Evolutionary conservation across 169 alveolate genomes (phyloP), one percentile per base, ranked within the genome.

Genomic region (Eimeria falciformis): DNA sequence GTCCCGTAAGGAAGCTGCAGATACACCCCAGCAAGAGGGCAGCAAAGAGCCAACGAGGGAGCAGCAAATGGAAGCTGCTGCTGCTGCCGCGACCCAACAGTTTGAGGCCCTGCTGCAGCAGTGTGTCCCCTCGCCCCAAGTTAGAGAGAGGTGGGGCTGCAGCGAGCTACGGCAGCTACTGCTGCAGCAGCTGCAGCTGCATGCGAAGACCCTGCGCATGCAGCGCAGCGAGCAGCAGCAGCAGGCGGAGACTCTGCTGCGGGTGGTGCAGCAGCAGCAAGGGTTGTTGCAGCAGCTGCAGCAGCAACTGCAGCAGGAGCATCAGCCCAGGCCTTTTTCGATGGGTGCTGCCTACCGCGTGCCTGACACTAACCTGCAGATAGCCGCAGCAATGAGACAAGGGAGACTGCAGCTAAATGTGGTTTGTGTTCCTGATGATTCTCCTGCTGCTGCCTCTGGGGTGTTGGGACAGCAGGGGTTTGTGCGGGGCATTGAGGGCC

Each of bases 291-390:
- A 87, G 77, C 92, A 87, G 78, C 84, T 50, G 73, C 92, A 69
- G 73, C 92, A 87, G 75, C 75, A 69, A 55, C 69, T 87, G 84
- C 92, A 69, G 86, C 92, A 69, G 73, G 47, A 45, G 27, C 83
- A 85, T 7, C 83, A 68, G 55, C 85, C 85, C 1, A 23, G 79
- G 56, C 84, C 92, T 7, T 12, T 85, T 9, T 85, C 92, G 18
- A 27, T 85, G 40, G 92, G 92, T 5, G 92, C 92, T 2, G 92
- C 92, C 75, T 85, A 85, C 71, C 55, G 92, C 5, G 84, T 85
- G 4, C 92, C 92, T 3, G 92, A 85, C 73, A 46, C 85, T 23
- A 85, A 85, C 58, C 84, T 85, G 0, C 92, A 85, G 47, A 37
- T 85, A 14, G 83, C 92, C 5, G 92, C 92, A 2, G 84, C 92